Conservation (phyloP, 192 early-diverging fungal genomes). For the Backusella liffmaniae region DNA sequence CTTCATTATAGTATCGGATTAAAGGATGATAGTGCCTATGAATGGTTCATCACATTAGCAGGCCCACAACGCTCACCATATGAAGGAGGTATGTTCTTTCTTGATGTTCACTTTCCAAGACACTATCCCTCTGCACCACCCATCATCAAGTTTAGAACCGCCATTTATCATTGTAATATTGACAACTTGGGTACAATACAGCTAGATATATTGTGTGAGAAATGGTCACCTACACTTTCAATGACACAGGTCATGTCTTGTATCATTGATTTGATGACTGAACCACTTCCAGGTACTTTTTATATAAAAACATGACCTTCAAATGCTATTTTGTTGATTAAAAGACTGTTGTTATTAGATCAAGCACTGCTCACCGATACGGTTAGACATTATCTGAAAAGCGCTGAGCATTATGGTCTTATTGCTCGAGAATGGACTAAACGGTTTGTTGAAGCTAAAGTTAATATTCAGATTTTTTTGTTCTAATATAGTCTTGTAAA, state of each 20-base stretch:
- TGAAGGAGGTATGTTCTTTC: neutral
- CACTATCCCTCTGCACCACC: neutral
- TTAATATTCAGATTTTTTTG: neutral
- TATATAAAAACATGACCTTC: neutral
- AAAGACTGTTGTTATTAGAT: neutral
- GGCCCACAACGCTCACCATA: neutral
- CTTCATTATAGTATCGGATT: neutral
- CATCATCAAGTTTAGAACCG: neutral
- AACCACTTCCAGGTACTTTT: neutral
- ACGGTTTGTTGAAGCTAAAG: neutral
- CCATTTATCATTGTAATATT: neutral
- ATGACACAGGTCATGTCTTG: neutral
- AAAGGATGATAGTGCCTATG: neutral
- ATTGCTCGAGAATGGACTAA: conserved; percentile 2
- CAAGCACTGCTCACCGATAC: neutral
- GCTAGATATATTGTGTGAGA: neutral
- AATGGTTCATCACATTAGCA: neutral
- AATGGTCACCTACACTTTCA: neutral
- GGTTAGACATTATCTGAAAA: neutral
- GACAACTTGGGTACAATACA: neutral
- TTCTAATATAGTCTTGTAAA: neutral
- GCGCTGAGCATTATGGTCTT: neutral
- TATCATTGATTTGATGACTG: neutral
- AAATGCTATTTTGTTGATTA: neutral
- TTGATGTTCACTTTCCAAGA: neutral